phyloP scores from a whole-genome alignment of 2,329 filamentous ascomycete species.

The Penicillium sp. region DNA sequence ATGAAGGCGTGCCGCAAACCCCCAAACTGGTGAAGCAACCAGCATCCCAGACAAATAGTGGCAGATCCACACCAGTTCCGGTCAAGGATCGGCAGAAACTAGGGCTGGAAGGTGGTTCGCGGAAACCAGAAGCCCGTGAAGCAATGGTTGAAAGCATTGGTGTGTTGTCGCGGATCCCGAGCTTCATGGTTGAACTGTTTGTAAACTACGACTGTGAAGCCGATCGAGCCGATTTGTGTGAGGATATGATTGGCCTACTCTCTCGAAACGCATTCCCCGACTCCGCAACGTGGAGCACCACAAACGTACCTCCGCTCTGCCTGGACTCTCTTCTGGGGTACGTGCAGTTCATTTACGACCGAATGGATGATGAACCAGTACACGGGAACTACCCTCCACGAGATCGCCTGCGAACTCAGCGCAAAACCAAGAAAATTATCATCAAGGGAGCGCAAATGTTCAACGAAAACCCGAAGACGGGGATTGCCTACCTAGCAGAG shows the following conservation, averaged over 20 bases:
- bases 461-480: conserved; percentile 89
- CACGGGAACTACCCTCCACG: conserved; percentile 67
- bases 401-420: conserved; percentile 65
- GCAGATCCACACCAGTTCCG: conserved; percentile 83
- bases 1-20: conserved; percentile 87
- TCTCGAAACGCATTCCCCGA: conserved; percentile 95
- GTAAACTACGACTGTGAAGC: conserved; percentile 98
- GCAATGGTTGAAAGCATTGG: conserved; percentile 98
- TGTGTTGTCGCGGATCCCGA: conserved; percentile 86
- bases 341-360: conserved; percentile 86
- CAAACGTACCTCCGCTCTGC: conserved; percentile 92
- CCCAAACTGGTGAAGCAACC: conserved; percentile 81
- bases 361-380: conserved; percentile 69
- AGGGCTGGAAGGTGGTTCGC: conserved; percentile 83
- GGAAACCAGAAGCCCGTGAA: conserved; percentile 92
- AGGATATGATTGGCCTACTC: conserved; percentile 90
- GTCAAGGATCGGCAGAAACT: conserved; percentile 91
- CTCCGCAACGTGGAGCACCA: conserved; percentile 97
- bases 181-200: conserved; percentile 92
- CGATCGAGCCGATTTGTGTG: conserved; percentile 85
- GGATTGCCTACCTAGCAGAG: conserved; percentile 79
- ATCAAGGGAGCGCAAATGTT: conserved; percentile 87
- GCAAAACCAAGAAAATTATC: conserved; percentile 81
- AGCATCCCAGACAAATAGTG: conserved; percentile 73
- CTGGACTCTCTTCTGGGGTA: conserved; percentile 88